Base-by-base conservation (phyloP, 805 yeast species). In the Cyberlindnera amylophila region DNA sequence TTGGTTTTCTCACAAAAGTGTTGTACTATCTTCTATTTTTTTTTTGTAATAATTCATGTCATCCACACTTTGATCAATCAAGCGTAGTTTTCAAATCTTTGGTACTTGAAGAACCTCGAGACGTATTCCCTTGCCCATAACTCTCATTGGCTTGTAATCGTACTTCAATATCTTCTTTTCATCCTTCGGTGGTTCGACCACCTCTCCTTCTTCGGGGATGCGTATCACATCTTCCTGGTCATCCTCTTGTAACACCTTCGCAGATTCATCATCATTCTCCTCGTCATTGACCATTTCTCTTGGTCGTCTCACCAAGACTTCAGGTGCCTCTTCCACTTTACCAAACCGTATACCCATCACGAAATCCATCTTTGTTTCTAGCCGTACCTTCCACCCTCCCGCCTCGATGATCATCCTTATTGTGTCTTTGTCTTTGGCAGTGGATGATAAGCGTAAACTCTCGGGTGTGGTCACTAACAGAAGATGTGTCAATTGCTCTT, bases 121-220 rank as follows among this genome's bases (percentile, higher is more conserved):
- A n/a, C 47, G 37, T 2, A 57, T 27, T 8, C 58, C 54, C 32
- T 32, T 39, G 4, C 46, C 51, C 6, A 50, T 38, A 1, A 53
- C 43, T 4, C 14, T 42, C 15, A 39, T 24, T 19, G 35, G 41
- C 12, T 42, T 46, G 41, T 56, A 57, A 21, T 41, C 48, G 40
- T 50, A 53, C 30, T 45, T 52, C 27, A 50, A 52, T 1, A 47
- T 38, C 21, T 35, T 42, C 32, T 57, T 56, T 18, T 33, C 35
- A 10, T 54, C 60, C 5, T 31, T 12, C 12, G 33, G 27, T 1
- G n/a, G 26, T 1, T 23, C 32, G 7, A 36, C 28, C 4, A 31
- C 24, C 36, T 45, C 54, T 23, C 39, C 55, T 42, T 54, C 57
- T 16, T 45, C 41, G 2, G 58, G 55, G 10, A 54, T 55, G 10